A percentile compares a stretch with the other conserved stretches of the same genome.
Conservation (phyloP, 305 asterid genomes). For the Vinca major region DNA sequence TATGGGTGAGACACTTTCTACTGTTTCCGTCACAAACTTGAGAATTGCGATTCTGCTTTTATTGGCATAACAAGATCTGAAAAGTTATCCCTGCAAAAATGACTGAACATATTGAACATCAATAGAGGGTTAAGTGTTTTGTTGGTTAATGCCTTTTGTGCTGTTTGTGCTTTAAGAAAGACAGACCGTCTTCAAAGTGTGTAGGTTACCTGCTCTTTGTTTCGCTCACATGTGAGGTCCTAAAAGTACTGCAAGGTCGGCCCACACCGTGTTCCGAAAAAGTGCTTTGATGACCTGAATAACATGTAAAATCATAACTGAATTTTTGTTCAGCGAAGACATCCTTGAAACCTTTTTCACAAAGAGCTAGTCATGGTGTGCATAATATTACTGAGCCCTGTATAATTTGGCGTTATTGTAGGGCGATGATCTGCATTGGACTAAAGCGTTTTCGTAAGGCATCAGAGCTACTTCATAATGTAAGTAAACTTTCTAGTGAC, state of each 20-base stretch:
- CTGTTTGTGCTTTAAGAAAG: background rate
- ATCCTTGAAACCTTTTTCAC: background rate
- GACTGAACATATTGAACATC: background rate
- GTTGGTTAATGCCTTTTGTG: background rate
- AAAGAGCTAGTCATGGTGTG: background rate
- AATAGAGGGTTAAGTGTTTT: background rate
- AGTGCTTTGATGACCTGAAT: background rate
- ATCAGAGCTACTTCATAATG: slow-evolving; percentile 82
- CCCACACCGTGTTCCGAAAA: background rate
- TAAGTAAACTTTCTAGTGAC: slow-evolving; percentile 20
- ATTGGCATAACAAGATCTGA: background rate
- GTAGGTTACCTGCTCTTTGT: background rate
- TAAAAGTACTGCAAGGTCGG: background rate
- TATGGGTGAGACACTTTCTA: slow-evolving; percentile 57
- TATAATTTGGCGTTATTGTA: slow-evolving; percentile 25
- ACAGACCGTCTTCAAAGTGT: background rate
- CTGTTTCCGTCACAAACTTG: background rate
- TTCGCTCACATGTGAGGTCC: background rate
- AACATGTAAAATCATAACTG: background rate
- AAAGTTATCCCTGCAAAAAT: background rate
- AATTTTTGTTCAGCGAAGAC: background rate
- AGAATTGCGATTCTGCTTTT: background rate
- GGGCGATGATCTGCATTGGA: slow-evolving; percentile 95
- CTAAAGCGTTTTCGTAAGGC: slow-evolving; percentile 76
- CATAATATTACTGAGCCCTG: slow-evolving; percentile 16